Percentiles rank a stretch among this genome's conserved stretches.
Conservation (phyloP, 495 filamentous ascomycete species). For the Sporormia fimetaria region DNA sequence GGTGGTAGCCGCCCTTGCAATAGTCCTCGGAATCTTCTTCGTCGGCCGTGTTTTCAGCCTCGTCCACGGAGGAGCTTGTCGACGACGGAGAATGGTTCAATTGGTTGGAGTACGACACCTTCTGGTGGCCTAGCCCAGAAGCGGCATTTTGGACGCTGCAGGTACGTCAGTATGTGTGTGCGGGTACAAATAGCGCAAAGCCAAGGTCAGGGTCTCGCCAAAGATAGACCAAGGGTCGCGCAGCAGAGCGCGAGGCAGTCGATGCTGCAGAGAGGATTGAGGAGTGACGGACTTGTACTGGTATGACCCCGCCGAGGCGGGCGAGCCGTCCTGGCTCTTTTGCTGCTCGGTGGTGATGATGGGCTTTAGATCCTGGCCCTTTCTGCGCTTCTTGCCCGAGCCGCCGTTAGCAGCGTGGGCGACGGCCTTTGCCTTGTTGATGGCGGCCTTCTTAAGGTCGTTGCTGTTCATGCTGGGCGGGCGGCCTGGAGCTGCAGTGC, state of each 20-base stretch:
- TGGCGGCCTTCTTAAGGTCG: conserved; percentile 59
- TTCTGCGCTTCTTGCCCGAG: conserved; percentile 34
- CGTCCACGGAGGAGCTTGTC: conserved; percentile 69
- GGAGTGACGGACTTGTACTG: conserved; percentile 23
- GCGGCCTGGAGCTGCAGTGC: conserved; percentile 12
- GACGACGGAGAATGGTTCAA: conserved; percentile 64
- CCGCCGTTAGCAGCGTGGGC: conserved; percentile 35
- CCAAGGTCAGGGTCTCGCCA: background rate
- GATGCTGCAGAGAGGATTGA: background rate
- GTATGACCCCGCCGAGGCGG: conserved; percentile 23
- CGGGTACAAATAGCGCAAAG: conserved; percentile 3
- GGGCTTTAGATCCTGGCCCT: conserved; percentile 35
- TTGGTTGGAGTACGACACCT: conserved; percentile 36
- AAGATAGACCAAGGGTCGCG: background rate
- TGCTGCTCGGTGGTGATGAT: conserved; percentile 33
- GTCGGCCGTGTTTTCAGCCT: conserved; percentile 81
- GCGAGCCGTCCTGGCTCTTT: conserved; percentile 34
- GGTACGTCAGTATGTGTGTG: conserved; percentile 7
- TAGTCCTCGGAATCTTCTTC: conserved; percentile 99
- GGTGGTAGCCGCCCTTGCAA: conserved; percentile 97
- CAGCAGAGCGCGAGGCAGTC: background rate
- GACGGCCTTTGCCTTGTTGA: conserved; percentile 65
- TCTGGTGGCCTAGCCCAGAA: conserved; percentile 40
- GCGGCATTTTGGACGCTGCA: conserved; percentile 33
- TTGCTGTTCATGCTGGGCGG: conserved; percentile 57